Percentiles rank a stretch among this genome's conserved stretches.
phyloP scores from a whole-genome alignment of 805 yeast genomes.

The Candida nemodendra region DNA sequence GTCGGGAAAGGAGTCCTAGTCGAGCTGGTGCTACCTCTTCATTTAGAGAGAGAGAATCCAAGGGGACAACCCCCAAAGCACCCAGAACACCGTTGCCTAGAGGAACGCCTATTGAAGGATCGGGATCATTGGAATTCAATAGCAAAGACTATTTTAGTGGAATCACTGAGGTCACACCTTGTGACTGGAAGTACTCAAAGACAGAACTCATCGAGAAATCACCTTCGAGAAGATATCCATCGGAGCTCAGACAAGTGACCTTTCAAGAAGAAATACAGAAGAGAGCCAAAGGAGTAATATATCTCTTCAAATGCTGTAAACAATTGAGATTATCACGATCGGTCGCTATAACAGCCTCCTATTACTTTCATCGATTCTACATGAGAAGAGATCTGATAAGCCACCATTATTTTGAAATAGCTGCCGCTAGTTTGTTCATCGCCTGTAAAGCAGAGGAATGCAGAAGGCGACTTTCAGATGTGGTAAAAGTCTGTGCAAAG shows the following conservation, averaged over 20 bases:
- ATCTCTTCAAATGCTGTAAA: conserved; percentile 43
- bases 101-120: neutral
- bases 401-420: conserved; percentile 49
- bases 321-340: conserved; percentile 46
- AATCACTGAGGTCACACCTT: conserved; percentile 23
- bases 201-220: conserved; percentile 25
- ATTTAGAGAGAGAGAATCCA: conserved; percentile 12
- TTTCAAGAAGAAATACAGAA: conserved; percentile 39
- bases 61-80: conserved; percentile 10
- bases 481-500: conserved; percentile 48
- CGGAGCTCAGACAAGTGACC: conserved; percentile 27
- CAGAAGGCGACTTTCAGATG: conserved; percentile 45
- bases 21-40: conserved; percentile 1
- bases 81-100: conserved; percentile 10
- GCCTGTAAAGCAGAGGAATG: conserved; percentile 57
- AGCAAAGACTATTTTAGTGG: conserved; percentile 30
- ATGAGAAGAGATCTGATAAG: conserved; percentile 42
- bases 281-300: conserved; percentile 48
- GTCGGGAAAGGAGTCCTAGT: conserved; percentile 13
- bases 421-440: conserved; percentile 48
- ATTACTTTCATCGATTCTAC: conserved; percentile 51
- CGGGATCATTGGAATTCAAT: conserved; percentile 6
- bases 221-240: conserved; percentile 35
- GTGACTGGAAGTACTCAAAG: conserved; percentile 29
- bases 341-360: conserved; percentile 47